These are phyloP conservation scores for Paragyromitra xinjiangensis DNA, from an alignment of 495 filamentous ascomycete species.

Conservation along the genomic window DNA sequence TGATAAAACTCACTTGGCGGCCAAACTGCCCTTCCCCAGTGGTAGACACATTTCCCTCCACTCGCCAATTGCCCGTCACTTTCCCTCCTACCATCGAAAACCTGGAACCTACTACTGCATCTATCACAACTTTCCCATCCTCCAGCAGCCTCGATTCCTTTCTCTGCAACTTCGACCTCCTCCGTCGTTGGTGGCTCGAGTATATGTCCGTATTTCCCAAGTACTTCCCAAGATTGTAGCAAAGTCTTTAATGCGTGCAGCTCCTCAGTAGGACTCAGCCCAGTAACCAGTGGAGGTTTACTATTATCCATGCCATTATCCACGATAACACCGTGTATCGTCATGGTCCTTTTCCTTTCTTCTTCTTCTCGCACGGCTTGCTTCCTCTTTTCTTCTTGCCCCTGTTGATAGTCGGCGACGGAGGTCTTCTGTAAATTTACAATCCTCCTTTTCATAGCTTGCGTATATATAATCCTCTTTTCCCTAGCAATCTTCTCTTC, in stretches of 20 bases:
- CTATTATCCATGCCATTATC: slow-evolving; percentile 50
- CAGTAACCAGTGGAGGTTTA: slow-evolving; percentile 65
- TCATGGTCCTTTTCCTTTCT: slow-evolving; percentile 31
- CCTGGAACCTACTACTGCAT: slow-evolving; percentile 84
- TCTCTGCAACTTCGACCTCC: slow-evolving; percentile 70
- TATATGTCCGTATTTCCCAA: slow-evolving; percentile 79
- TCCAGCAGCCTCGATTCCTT: slow-evolving; percentile 70
- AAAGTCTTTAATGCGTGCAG: slow-evolving; percentile 69
- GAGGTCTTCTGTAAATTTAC: slow-evolving; percentile 76
- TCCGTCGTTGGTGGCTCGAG: slow-evolving; percentile 67
- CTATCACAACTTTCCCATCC: slow-evolving; percentile 91
- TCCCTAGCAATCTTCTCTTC: slow-evolving; percentile 79
- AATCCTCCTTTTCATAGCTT: slow-evolving; percentile 82
- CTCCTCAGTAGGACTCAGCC: slow-evolving; percentile 73
- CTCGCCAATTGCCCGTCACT: slow-evolving; percentile 81
- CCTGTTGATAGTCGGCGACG: slow-evolving; percentile 70
- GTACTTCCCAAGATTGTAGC: slow-evolving; percentile 66
- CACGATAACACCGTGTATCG: slow-evolving; percentile 11
- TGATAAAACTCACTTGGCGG: slow-evolving; percentile 58
- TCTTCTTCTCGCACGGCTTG: slow-evolving; percentile 25
- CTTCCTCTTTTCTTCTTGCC: slow-evolving; percentile 57
- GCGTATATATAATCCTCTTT: slow-evolving; percentile 74
- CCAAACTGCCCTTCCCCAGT: slow-evolving; percentile 68
- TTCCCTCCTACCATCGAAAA: slow-evolving; percentile 83
- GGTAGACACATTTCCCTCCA: slow-evolving; percentile 79